phyloP scores from a whole-genome alignment of 106 monocot genomes.

The Dendrobium huoshanense region DNA sequence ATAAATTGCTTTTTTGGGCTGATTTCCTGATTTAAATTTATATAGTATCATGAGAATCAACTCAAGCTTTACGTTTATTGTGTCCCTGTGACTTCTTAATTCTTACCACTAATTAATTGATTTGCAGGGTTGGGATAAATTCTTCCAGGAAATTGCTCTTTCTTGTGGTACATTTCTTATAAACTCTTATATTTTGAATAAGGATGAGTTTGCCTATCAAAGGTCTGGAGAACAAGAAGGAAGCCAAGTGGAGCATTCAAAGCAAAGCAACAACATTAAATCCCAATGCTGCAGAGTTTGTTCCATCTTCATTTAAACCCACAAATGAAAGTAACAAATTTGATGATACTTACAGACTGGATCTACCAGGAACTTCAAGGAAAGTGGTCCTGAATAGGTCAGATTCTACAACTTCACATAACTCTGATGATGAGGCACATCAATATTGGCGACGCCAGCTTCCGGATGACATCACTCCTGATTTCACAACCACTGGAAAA shows the following conservation, averaged over 20 bases:
- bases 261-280: constrained; percentile 26
- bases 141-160: constrained; percentile 11
- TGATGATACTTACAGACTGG: constrained; percentile 11
- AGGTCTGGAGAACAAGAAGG: constrained; percentile 12
- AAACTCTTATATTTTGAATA: background rate
- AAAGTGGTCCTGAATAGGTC: constrained; percentile 31
- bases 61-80: background rate
- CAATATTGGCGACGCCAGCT: constrained; percentile 47
- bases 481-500: constrained; percentile 33
- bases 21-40: background rate
- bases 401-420: constrained; percentile 35
- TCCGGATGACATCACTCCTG: constrained; percentile 69
- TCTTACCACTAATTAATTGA: constrained; percentile 1
- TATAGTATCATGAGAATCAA: background rate
- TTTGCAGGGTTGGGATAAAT: constrained; percentile 36
- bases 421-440: constrained; percentile 53
- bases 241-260: constrained; percentile 11
- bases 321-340: constrained; percentile 7
- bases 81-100: background rate
- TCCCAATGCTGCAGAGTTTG: constrained; percentile 47
- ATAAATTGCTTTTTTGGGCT: background rate
- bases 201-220: constrained; percentile 26
- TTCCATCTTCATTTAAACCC: constrained; percentile 25
- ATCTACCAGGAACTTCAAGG: constrained; percentile 24
- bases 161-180: background rate